Conservation (phyloP, 1,139 yeast species). For the Eremothecium gossypii region DNA sequence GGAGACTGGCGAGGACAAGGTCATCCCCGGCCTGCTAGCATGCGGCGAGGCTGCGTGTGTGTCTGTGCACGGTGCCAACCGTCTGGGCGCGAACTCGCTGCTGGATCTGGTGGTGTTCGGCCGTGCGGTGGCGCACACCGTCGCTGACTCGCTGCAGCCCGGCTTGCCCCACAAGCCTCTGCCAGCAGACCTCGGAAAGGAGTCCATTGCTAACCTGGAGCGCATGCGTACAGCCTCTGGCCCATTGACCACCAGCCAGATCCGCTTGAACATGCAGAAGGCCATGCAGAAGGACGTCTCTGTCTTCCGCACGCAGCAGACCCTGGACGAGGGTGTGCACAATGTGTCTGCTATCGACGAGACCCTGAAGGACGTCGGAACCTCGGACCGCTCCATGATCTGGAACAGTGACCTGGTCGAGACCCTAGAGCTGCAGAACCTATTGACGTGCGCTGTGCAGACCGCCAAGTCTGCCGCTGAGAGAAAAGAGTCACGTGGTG, state of each 20-base stretch:
- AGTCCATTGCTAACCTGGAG: conserved; percentile 87
- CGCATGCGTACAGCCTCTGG: conserved; percentile 80
- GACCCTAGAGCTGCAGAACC: conserved; percentile 91
- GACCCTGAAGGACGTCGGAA: conserved; percentile 63
- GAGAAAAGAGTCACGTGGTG: conserved; percentile 97
- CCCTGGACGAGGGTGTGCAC: conserved; percentile 85
- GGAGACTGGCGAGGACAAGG: conserved; percentile 73
- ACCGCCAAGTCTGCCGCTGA: conserved; percentile 92
- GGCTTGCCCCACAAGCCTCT: conserved; percentile 75
- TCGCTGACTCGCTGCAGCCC: conserved; percentile 76
- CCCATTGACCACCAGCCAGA: conserved; percentile 70
- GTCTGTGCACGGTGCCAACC: conserved; percentile 96
- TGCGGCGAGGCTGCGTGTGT: conserved; percentile 99
- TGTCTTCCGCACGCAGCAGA: conserved; percentile 90
- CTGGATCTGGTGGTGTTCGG: conserved; percentile 96
- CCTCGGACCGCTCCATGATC: conserved; percentile 94
- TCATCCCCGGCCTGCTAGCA: conserved; percentile 90
- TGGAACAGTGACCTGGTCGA: conserved; percentile 98
- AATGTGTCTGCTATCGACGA: conserved; percentile 70
- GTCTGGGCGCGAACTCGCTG: conserved; percentile 98
- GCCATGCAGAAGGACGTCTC: conserved; percentile 97
- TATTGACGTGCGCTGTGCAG: conserved; percentile 95
- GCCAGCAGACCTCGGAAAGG: conserved; percentile 80
- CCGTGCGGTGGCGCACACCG: conserved; percentile 94
- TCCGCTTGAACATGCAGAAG: conserved; percentile 88